Base-by-base conservation (phyloP, 1,284 basidiomycete genomes). In the Boletus putidus region DNA sequence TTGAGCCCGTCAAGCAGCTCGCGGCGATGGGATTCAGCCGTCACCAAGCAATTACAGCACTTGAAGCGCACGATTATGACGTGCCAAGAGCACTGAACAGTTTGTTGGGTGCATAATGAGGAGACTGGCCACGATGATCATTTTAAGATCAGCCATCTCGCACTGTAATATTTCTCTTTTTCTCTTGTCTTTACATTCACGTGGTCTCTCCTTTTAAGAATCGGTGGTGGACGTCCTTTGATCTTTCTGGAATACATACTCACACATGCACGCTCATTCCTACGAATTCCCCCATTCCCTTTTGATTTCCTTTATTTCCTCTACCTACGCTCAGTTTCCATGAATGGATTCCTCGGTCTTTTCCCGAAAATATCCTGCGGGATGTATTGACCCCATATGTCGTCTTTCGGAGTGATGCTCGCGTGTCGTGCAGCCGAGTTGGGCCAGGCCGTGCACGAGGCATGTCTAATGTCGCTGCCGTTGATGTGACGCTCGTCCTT, bases 11-110 rank as follows among this genome's bases (percentile, higher is more conserved):
- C 36, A 92, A 89, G 70, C 86, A 88, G 65, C 76, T 94, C 46
- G 83, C 82, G 49, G 82, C 79, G 33, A 94, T 94, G 91, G 92
- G 92, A 40, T 94, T 94, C 78, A 87, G 82, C 65, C 83, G 92
- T 49, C 74, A 78, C n/a, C 86, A 92, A 70, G 89, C 89, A 0
- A 81, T 94, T 10, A 78, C 78, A 29, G 90, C 92, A 21, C 78
- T 94, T 18, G 92, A 94, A 73, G 81, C 79, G 60, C 78, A 87
- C 68, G 85, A 83, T 58, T 92, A 92, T 68, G 87, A 92, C 69
- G 78, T 93, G 39, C 84, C 80, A 68, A 82, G 79, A 63, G 89
- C 91, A 27, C 75, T 91, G 54, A 91, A 92, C 71, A 86, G 80
- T 65, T 73, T 92, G 57, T 75, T 92, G 55, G 81, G 80, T 53